phyloP scores from a whole-genome alignment of 1,284 basidiomycete genomes.

The Marasmius oreades region DNA sequence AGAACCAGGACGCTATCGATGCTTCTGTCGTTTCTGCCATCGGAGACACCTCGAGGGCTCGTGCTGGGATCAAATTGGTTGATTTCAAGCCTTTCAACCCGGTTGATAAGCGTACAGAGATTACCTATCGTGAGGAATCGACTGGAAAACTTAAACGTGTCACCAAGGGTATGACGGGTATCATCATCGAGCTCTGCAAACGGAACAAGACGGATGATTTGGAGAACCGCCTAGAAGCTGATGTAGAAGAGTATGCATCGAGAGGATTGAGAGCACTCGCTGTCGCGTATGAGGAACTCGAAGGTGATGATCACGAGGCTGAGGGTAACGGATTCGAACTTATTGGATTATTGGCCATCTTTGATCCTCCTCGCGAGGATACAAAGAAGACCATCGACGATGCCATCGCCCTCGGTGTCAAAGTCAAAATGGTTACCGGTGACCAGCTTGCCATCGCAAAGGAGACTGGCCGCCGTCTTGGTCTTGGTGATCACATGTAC shows the following conservation, averaged over 20 bases:
- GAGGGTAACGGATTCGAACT: conserved; percentile 97
- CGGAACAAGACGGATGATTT: conserved; percentile 94
- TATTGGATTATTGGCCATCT: conserved; percentile 95
- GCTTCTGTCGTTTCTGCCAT: conserved; percentile 81
- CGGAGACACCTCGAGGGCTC: conserved; percentile 71
- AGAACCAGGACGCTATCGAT: conserved; percentile 99
- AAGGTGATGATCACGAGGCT: conserved; percentile 75
- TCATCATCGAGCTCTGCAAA: conserved; percentile 93
- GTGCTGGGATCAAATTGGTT: conserved; percentile 90
- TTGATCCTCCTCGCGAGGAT: conserved; percentile 96
- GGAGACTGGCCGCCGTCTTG: conserved; percentile 97
- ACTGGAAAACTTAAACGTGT: conserved; percentile 95
- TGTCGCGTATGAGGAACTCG: conserved; percentile 92
- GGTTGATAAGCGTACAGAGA: conserved; percentile 98
- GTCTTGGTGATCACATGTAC: conserved; percentile 95
- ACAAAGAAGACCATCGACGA: conserved; percentile 99
- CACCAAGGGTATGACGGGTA: conserved; percentile 99
- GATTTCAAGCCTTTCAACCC: conserved; percentile 99
- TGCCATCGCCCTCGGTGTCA: conserved; percentile 92
- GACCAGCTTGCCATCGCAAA: conserved; percentile 99
- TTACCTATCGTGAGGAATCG: conserved; percentile 93
- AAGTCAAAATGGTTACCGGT: conserved; percentile 99
- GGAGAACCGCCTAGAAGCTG: conserved; percentile 89
- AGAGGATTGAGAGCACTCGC: conserved; percentile 98
- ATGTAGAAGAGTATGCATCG: conserved; percentile 92